These are phyloP conservation scores for Shiraia bambusicola DNA, from an alignment of 2,329 filamentous ascomycete species.

Conservation along the genomic window DNA sequence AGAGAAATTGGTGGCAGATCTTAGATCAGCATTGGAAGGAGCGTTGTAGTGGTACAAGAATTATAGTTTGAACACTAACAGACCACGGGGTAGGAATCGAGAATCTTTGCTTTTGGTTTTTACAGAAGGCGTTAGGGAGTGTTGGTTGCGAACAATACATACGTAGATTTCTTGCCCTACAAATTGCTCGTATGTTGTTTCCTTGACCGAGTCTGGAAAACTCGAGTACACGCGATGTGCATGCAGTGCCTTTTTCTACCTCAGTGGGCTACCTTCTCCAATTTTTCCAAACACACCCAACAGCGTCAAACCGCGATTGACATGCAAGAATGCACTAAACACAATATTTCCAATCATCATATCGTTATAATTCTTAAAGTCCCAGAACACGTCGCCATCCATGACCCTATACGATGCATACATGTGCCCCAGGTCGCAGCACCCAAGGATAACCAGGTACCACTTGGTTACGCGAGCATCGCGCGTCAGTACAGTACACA, in stretches of 20 bases:
- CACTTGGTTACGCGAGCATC: slow-evolving; percentile 25
- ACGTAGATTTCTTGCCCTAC: too few relatives aligned
- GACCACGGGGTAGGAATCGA: neutral
- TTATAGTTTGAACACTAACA: too few relatives aligned
- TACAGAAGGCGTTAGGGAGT: neutral
- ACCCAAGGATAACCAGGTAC: slow-evolving; percentile 25
- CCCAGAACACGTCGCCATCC: slow-evolving; percentile 23
- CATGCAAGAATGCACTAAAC: slow-evolving; percentile 24
- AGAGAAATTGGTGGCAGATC: slow-evolving; percentile 38
- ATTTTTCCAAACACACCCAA: slow-evolving; percentile 25
- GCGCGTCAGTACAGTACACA: slow-evolving; percentile 28
- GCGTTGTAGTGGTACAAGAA: neutral
- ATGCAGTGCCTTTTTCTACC: neutral
- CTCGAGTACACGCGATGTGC: neutral
- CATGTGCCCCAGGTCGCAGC: slow-evolving; percentile 29
- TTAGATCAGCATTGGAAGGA: slow-evolving; percentile 24
- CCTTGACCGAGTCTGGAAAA: neutral
- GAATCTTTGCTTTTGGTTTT: neutral
- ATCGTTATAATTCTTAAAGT: slow-evolving; percentile 23
- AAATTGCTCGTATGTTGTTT: neutral
- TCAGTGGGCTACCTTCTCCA: slow-evolving; percentile 2
- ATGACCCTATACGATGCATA: slow-evolving; percentile 24
- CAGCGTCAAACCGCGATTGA: slow-evolving; percentile 24
- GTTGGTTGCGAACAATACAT: too few relatives aligned
- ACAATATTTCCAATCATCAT: slow-evolving; percentile 34